Evolutionary conservation across 169 alveolate genomes (phyloP), one percentile per base, ranked within the genome.

Genomic region (Cryptosporidium parvum): DNA sequence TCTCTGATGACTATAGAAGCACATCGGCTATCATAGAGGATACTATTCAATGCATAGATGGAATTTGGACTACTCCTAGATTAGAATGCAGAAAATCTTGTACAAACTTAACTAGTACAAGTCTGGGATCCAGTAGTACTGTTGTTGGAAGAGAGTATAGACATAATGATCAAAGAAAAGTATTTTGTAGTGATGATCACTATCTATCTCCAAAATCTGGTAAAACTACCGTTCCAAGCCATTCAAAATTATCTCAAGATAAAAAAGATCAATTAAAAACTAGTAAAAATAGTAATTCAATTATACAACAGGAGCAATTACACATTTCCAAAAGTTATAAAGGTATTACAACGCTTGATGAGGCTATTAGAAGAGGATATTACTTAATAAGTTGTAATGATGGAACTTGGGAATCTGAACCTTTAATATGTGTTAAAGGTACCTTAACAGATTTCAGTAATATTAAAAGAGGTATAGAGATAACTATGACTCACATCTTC

Each of bases 361-460:
- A 58, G 6, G 56, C 69, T 18, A 44, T 80, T 3, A 23, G 48
- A 44, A 80, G 67, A 65, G 89, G 75, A 10, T 65, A 80, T 29
- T 80, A 59, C 31, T 21, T 80, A 1, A 26, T 80, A 21, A 65
- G 39, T 16, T 80, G 89, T 23, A 80, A 80, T 10, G 65, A 80
- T 33, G 89, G 89, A 42, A 65, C 73, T 18, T 80, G 89, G 89
- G 89, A 80, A 56, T 80, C 89, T 6, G 80, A 80, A 29, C 89
- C 89, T 10, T 44, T 80, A 31, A 67, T 80, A n/a, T 80, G 89
- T 51, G 89, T 80, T 29, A 80, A 80, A n/a, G 89, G 89, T 16
- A 62, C 89, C 23, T 53, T 80, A 9, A 62, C 89, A 42, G 75
- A 80, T n/a, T 80, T n/a, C 29, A 80, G 89, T 37, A 59, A 80